These are phyloP conservation scores for Sporothrix sp. DNA, from an alignment of 2,329 filamentous ascomycete species.

Conservation along the genomic window DNA sequence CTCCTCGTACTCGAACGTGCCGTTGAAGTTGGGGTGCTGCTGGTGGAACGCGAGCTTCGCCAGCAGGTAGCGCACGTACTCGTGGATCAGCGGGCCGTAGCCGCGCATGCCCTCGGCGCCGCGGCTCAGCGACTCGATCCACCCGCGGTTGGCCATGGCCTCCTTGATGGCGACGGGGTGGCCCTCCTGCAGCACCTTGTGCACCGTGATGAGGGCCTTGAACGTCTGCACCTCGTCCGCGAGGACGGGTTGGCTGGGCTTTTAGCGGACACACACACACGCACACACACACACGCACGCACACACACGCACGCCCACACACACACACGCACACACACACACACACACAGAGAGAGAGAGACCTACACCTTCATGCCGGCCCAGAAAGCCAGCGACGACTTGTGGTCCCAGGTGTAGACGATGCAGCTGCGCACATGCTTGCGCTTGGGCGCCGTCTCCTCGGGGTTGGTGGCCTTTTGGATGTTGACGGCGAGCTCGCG, in stretches of 20 bases:
- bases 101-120: constrained; percentile 82
- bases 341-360: too few relatives aligned
- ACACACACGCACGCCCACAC: too few relatives aligned
- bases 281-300: too few relatives aligned
- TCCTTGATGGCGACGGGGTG: constrained; percentile 82
- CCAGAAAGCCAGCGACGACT: constrained; percentile 92
- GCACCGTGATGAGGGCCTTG: constrained; percentile 93
- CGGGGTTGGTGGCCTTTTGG: constrained; percentile 57
- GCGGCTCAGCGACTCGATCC: constrained; percentile 86
- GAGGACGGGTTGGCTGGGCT: constrained; percentile 83
- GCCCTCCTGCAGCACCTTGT: constrained; percentile 95
- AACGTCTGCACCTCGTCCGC: constrained; percentile 98
- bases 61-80: constrained; percentile 93
- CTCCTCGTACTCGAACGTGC: constrained; percentile 97
- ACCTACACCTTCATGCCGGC: constrained; percentile 87
- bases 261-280: too few relatives aligned
- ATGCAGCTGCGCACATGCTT: constrained; percentile 98
- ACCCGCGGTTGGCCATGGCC: constrained; percentile 76
- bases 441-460: constrained; percentile 59
- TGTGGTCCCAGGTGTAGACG: constrained; percentile 98
- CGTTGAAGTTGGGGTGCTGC: constrained; percentile 96
- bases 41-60: constrained; percentile 95
- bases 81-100: constrained; percentile 85
- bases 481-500: constrained; percentile 61
- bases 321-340: too few relatives aligned